Base-by-base conservation (phyloP, 176 grass and related monocot species). In the Microstegium vimineum region DNA sequence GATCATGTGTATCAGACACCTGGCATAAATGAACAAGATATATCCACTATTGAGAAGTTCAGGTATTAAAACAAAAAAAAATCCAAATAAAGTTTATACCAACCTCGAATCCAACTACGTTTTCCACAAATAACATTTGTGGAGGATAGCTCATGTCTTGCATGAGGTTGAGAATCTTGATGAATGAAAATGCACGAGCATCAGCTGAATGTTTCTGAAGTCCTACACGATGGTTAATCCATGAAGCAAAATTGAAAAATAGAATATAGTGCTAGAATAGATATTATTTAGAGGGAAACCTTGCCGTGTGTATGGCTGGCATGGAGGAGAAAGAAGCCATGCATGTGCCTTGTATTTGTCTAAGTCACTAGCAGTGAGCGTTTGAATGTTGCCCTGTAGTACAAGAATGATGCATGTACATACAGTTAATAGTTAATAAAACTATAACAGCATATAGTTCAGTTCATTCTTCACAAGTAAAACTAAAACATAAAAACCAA, bases 301-400 rank as follows among this genome's bases (percentile, higher is more conserved):
- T 93, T 98, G 95, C 18, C 95, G 86, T 67, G 95, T 97, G 86
- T 98, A 98, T 61, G 95, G 95, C 83, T 98, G 95, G 71, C 95
- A 98, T 77, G 95, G 92, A 91, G 95, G 95, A 87, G 95, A 98
- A 73, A 98, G 84, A 86, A 98, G 89, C 92, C 95, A 98, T 71
- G 86, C 84, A 30, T 95, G 90, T 76, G 95, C 90, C 85, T 65
- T 83, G 69, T 95, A 98, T 79, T 91, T 98, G 82, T 98, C 95
- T 73, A 98, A 47, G 33, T 93, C 86, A 32, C 79, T 73, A 86
- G 92, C 88, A 57, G 86, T 88, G 51, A 98, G 87, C 37, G 87
- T 91, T 79, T 98, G 92, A 63, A 98, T 95, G 79, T 94, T 98
- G 41, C 95, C 92, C 95, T 98, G 76, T 33, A 74, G 5, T 56